A percentile compares a stretch with the other conserved stretches of the same genome.
phyloP scores from a whole-genome alignment of 208 protist species.

The Phytomonas francai region DNA sequence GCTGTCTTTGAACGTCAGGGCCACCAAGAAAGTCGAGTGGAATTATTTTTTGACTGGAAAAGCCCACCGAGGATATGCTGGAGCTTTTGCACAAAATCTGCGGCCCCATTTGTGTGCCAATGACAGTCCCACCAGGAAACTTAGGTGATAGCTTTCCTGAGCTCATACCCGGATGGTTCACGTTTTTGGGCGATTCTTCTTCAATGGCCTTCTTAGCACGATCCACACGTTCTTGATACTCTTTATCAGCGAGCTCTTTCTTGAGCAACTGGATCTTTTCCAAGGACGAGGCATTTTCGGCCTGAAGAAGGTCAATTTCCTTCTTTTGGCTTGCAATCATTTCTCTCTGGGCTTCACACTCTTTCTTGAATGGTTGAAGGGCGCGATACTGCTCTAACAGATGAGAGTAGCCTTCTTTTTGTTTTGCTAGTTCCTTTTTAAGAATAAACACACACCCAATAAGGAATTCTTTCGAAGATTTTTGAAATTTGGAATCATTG shows the following conservation, averaged over 20 bases:
- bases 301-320: conserved; percentile 27
- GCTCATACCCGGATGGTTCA: too few species aligned
- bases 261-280: conserved; percentile 29
- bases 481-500: conserved; percentile 14
- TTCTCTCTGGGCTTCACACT: conserved; percentile 50
- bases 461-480: conserved; percentile 48
- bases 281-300: conserved; percentile 32
- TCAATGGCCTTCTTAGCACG: conserved; percentile 16
- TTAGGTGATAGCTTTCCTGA: too few species aligned
- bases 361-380: conserved; percentile 29
- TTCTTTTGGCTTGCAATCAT: conserved; percentile 36
- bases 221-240: conserved; percentile 31
- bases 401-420: conserved; percentile 45
- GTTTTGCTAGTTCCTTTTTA: conserved; percentile 47
- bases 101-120: conserved; percentile 34
- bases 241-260: conserved; percentile 28
- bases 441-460: conserved; percentile 42
- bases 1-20: conserved; percentile 18
- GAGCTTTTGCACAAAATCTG: conserved; percentile 69
- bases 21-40: conserved; percentile 55
- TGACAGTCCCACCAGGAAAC: conserved; percentile 25
- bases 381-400: conserved; percentile 40
- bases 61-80: conserved; percentile 67
- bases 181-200: too few species aligned
- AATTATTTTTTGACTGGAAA: conserved; percentile 21